Evolutionary conservation across 2,329 filamentous ascomycete genomes (phyloP), one percentile per base, ranked within the genome.

Genomic region (Phialophora tarda): DNA sequence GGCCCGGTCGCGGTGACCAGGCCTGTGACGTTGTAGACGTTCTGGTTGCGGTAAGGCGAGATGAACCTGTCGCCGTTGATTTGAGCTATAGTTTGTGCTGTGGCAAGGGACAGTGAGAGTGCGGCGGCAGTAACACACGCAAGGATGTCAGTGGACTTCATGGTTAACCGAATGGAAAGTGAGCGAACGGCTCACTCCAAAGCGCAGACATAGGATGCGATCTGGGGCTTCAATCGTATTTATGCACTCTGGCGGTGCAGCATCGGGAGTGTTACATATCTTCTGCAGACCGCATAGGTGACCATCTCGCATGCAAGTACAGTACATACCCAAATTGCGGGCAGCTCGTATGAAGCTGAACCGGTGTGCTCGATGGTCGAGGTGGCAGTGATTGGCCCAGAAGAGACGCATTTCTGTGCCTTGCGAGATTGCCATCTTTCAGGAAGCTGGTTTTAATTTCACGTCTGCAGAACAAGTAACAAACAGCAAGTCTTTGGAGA

Each of bases 41-140:
- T 78, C 74, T 87, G 78, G 57, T 84, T 84, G 8, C 80, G 80
- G 75, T 85, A 85, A 0, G 87, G 83, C 17, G 89, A 91, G 56
- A 90, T 75, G 76, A 85, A 91, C 24, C 77, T 82, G 73, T 86
- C 82, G 70, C 89, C 88, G 71, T 90, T 91, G 82, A 91, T 90
- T 72, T 88, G 80, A 65, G 82, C 80, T 71, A 88, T 87, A 65
- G 83, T 83, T 24, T 64, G 50, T 38, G 59, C 53, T 2, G 59
- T 56, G 3, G 41, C 59, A 63, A 83, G 70, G 53, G 82, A 81
- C 6, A 69, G n/a, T 28, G 63, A 68, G 55, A 71, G 59, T 30
- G 59, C 30, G 24, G 59, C 48, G 3, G 66, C 63, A 55, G 59
- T 41, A 14, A 62, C 12, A n/a, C 50, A 38, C 28, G 28, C 41